Base-by-base conservation (phyloP, 1,284 basidiomycete genomes). In the Jaminaea rosea region DNA sequence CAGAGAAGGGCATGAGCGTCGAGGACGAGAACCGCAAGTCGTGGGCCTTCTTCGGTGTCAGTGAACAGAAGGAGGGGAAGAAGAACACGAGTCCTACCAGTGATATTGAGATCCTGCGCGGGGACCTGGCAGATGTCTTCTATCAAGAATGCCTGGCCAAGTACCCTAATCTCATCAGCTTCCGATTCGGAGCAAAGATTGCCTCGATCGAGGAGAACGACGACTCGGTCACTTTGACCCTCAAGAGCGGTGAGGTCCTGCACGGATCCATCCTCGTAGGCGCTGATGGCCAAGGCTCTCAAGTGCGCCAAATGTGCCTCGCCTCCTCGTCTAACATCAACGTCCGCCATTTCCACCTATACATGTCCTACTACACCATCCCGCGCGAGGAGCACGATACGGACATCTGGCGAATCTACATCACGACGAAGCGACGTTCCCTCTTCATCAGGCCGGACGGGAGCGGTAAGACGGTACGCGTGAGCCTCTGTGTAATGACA, bases 1-100 rank as follows among this genome's bases (percentile, higher is more conserved):
- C 55, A 11, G 75, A 75, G 49, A 54, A 54, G 48, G 75, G 75
- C 2, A 50, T 60, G 15, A 27, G 58, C 32, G 59, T 75, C 36
- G 50, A 73, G 44, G 55, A 62, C 26, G n/a, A 37, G 2, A 29
- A 59, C 7, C 67, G 69, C 19, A 47, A 46, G 11, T 23, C 44
- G 1, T 56, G 58, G 23, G 69, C 62, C 2, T 11, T n/a, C 7
- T 62, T 76, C 26, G 61, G 66, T 1, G 39, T 65, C 23, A 15
- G 46, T 2, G 26, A 55, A n/a, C n/a, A n/a, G n/a, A n/a, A n/a
- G n/a, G n/a, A n/a, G n/a, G n/a, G n/a, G 11, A 55, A 37, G 7
- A 42, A 26, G 21, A 31, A 28, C 8, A 27, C 39, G 27, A 49
- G 50, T 8, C 52, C 49, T 1, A 63, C 57, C 6, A 39, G 39